phyloP scores from a whole-genome alignment of 108 stramenopile species.

The Schizochytrium sp. region DNA sequence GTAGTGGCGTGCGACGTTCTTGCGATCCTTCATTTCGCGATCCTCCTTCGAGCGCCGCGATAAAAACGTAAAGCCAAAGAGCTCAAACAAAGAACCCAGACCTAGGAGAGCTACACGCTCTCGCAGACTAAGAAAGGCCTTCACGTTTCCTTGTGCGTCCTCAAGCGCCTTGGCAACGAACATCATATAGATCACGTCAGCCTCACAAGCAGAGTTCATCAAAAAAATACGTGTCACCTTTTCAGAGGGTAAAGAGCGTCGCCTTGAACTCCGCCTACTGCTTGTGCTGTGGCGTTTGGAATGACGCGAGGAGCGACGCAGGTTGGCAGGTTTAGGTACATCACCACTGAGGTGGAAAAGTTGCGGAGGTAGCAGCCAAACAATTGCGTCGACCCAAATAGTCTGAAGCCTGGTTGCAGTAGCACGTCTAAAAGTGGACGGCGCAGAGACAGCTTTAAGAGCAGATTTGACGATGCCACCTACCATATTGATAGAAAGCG shows the following conservation, averaged over 20 bases:
- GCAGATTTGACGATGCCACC: slow-evolving; percentile 38
- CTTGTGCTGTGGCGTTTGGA: background rate
- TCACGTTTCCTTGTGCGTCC: slow-evolving; percentile 44
- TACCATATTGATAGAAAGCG: slow-evolving; percentile 40
- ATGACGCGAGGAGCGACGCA: background rate
- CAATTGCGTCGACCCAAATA: slow-evolving; percentile 28
- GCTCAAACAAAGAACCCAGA: slow-evolving; percentile 28
- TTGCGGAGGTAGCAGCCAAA: slow-evolving; percentile 35
- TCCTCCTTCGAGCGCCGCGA: slow-evolving; percentile 47
- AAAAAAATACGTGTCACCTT: slow-evolving; percentile 24
- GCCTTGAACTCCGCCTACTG: background rate
- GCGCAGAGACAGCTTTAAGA: slow-evolving; percentile 2
- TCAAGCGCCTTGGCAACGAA: slow-evolving; percentile 51
- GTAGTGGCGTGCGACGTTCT: slow-evolving; percentile 11
- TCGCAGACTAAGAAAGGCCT: slow-evolving; percentile 26
- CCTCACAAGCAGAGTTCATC: background rate
- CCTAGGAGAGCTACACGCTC: slow-evolving; percentile 38
- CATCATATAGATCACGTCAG: slow-evolving; percentile 33
- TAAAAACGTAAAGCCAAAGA: slow-evolving; percentile 41
- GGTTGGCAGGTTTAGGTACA: background rate
- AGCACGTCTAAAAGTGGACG: background rate
- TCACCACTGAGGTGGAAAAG: slow-evolving; percentile 53
- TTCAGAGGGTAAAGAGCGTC: background rate
- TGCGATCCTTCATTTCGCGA: slow-evolving; percentile 30
- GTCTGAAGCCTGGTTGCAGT: slow-evolving; percentile 2